phyloP scores from a whole-genome alignment of 2,329 filamentous ascomycete genomes.

The Alternaria sp. region DNA sequence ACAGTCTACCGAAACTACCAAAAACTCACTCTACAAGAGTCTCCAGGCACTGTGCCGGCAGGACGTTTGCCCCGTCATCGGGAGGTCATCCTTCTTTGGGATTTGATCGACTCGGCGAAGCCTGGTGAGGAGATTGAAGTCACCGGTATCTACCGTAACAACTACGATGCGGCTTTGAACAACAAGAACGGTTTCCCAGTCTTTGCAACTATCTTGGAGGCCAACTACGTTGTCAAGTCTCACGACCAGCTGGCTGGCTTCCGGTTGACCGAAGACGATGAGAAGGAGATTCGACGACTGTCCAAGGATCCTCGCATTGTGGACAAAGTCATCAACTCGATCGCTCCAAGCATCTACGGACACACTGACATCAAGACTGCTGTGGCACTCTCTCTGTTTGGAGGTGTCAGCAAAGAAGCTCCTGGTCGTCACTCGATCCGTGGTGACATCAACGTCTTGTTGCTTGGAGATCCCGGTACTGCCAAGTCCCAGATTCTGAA shows the following conservation, averaged over 20 bases:
- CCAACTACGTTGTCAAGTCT: constrained; percentile 95
- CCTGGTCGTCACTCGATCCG: constrained; percentile 88
- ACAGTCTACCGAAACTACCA: constrained; percentile 99
- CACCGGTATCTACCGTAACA: constrained; percentile 96
- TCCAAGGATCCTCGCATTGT: constrained; percentile 88
- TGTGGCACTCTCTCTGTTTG: constrained; percentile 90
- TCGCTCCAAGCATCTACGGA: constrained; percentile 96
- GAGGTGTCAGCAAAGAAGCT: constrained; percentile 90
- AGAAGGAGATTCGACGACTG: constrained; percentile 86
- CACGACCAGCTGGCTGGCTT: constrained; percentile 98
- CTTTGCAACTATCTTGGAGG: constrained; percentile 96
- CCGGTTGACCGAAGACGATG: constrained; percentile 92
- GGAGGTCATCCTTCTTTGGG: constrained; percentile 95
- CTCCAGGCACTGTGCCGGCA: constrained; percentile 93
- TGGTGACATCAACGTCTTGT: constrained; percentile 96
- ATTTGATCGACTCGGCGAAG: constrained; percentile 95
- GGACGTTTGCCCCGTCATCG: constrained; percentile 91
- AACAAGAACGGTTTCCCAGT: constrained; percentile 99
- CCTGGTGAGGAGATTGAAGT: constrained; percentile 98
- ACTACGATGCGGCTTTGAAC: constrained; percentile 96
- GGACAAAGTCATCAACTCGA: constrained; percentile 90
- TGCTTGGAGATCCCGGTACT: constrained; percentile 95
- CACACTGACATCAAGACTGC: constrained; percentile 98
- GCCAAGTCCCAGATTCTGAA: constrained; percentile 98
- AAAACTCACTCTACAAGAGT: constrained; percentile 95